Evolutionary conservation across 176 grass and related monocot genomes (phyloP), one percentile per base, ranked within the genome.

Genomic region (Ananas comosus): DNA sequence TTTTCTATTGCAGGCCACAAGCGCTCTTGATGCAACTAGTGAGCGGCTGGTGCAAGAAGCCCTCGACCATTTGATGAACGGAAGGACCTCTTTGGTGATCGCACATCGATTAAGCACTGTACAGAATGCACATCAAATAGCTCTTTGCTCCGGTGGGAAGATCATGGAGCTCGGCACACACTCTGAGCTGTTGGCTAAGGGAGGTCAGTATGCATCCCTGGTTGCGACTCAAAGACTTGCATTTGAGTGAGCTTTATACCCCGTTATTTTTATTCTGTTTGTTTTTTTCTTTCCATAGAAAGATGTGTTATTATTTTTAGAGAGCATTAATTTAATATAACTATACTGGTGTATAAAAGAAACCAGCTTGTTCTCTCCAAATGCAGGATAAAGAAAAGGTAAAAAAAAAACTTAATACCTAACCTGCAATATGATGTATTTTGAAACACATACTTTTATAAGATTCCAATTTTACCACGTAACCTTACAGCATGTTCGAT

Each of bases 51-150:
- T 97, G 74, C 93, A 97, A 74, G 86, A 92, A 67, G 93, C 93
- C 76, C 80, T 97, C 11, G 70, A 92, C 53, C 86, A 79, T 58
- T 70, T 97, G 72, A 97, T 97, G 93, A 92, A 89, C 54, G 86
- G 79, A 13, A 85, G 93, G 80, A 97, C 93, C 18, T 90, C 93
- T 49, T 70, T 97, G 73, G 93, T 92, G 61, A 97, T 97, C 72
- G 93, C 93, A 13, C 93, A 97, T 71, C 74, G 93, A 56, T 74
- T 97, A 51, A 97, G 93, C 63, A 97, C 89, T 2, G 89, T 97
- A 21, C 93, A 92, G 75, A 97, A 88, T 74, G 93, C 93, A 3
- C 73, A 97, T 53, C 71, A 14, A 83, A 97, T 92, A 3, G 89
- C 89, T 12, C 73, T 97, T 63, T 92, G 86, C 68, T 88, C 93